Conservation (phyloP, 805 yeast genomes). For the Wickerhamiella dianesei region DNA sequence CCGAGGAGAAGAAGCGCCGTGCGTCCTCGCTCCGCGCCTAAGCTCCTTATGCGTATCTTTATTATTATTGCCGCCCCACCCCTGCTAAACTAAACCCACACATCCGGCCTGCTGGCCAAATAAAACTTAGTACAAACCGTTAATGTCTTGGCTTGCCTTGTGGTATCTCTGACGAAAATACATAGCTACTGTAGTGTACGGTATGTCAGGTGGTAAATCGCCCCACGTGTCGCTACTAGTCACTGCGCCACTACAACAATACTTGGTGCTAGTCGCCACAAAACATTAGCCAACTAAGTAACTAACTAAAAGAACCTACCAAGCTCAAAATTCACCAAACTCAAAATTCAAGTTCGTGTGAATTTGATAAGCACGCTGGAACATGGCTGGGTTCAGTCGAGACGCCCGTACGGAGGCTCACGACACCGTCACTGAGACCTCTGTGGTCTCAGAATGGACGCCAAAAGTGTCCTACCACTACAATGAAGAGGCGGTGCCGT, state of each 20-base stretch:
- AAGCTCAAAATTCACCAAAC: too few species aligned
- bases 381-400: background rate
- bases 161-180: too few species aligned
- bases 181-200: too few species aligned
- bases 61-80: background rate
- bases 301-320: too few species aligned
- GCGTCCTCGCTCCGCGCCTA: slow-evolving; percentile 77
- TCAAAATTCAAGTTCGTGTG: background rate
- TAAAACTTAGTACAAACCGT: background rate
- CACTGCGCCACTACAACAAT: too few species aligned
- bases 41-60: slow-evolving; percentile 2
- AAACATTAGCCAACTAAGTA: too few species aligned
- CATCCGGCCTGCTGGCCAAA: background rate
- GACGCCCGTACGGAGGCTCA: background rate
- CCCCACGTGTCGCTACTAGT: too few species aligned
- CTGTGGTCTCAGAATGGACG: background rate
- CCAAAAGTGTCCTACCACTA: slow-evolving; percentile 69
- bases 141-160: background rate
- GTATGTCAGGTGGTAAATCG: too few species aligned
- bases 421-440: background rate
- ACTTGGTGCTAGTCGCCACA: too few species aligned
- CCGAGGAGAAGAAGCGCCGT: slow-evolving; percentile 99
- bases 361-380: background rate
- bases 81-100: background rate
- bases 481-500: slow-evolving; percentile 65